Evolutionary conservation across 1,284 basidiomycete species (phyloP), one percentile per base, ranked within the genome.

Genomic region (Moniliella sp.): DNA sequence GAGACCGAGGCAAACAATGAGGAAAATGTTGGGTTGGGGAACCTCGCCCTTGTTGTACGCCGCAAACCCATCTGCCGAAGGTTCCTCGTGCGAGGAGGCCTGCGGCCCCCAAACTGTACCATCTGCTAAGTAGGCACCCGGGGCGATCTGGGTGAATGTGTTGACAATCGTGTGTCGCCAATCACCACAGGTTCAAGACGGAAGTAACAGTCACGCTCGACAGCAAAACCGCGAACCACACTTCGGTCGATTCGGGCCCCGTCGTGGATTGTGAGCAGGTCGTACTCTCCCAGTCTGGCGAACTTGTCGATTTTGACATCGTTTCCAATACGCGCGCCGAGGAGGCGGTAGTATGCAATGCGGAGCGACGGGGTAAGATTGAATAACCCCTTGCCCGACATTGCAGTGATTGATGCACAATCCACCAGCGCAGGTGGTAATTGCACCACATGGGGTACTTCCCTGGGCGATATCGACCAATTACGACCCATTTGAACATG

Each of bases 341-440:
- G 42, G 18, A 57, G 35, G 23, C 54, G 50, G 44, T 45, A 56
- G 39, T 57, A 57, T 17, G 41, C 30, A 39, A 52, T 51, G 28
- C 46, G 38, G 18, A 57, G 42, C 2, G 38, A 38, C 10, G 54
- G 53, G 4, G 45, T 45, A 30, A 54, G 25, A 23, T 46, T 42
- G 23, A 57, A 57, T 11, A 57, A 38, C 40, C 54, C 54, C 26
- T 53, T 52, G 25, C 54, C 54, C 27, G 46, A 43, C 7, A 44
- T 50, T 46, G 48, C 36, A 57, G 45, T 16, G 54, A 57, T 34
- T 57, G 54, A 33, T 57, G 56, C 35, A 57, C 54, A 19, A 57
- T 47, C 54, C 54, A 57, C 54, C 54, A 57, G 23, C 54, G 52
- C n/a, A 57, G 40, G 34, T 57, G 53, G 31, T 57, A 57, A 39